Percentiles rank a stretch among this genome's conserved stretches.
phyloP scores from a whole-genome alignment of 306 rosid genomes.

The Alnus rubra region DNA sequence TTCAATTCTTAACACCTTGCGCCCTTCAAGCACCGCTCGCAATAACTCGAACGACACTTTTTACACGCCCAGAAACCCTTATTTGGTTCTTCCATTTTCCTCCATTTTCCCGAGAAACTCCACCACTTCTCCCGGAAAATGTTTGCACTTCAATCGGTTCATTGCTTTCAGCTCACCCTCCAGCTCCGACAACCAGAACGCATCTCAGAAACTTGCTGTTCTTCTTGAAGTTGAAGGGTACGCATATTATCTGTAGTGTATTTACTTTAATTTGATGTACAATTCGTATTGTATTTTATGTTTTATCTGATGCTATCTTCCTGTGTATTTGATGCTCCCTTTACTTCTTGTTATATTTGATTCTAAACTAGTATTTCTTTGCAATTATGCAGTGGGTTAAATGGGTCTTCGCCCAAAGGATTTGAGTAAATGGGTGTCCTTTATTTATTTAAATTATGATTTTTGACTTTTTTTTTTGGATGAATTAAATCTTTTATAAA shows the following conservation, averaged over 20 bases:
- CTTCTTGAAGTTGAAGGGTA: constrained; percentile 95
- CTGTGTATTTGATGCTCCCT: not conserved
- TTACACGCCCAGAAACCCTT: not conserved
- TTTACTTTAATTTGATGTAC: not conserved
- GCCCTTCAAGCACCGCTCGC: not conserved
- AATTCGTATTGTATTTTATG: not conserved
- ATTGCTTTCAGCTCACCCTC: constrained; percentile 44
- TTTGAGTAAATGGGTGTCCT: not conserved
- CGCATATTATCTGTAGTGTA: constrained; percentile 3
- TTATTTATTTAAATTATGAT: not conserved
- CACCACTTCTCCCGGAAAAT: constrained; percentile 35
- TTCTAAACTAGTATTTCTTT: not conserved
- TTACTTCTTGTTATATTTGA: not conserved
- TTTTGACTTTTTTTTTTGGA: not conserved
- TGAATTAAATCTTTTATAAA: no score
- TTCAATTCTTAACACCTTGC: not conserved
- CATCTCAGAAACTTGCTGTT: constrained; percentile 63
- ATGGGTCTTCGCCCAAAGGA: not conserved
- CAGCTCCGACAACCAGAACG: constrained; percentile 18
- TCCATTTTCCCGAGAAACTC: constrained; percentile 25
- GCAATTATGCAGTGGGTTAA: not conserved
- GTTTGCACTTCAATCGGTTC: constrained; percentile 35
- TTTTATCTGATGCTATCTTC: not conserved
- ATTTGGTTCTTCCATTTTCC: constrained; percentile 8
- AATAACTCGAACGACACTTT: not conserved